Percentiles rank a stretch among this genome's conserved stretches.
Conservation (phyloP, 208 protist genomes). For the Angomonas ambiguus region DNA sequence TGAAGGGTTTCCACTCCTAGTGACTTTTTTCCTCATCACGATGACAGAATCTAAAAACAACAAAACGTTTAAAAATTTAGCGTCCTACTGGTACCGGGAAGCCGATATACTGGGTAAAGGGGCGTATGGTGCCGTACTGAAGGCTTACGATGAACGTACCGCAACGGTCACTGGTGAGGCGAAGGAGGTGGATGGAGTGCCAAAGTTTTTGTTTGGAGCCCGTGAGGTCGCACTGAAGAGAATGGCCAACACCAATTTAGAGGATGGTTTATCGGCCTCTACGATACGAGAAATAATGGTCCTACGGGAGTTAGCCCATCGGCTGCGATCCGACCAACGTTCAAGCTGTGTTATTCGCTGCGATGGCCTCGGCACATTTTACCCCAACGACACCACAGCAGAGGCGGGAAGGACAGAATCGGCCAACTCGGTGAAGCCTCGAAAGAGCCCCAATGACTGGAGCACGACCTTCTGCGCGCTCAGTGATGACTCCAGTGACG, state of each 20-base stretch:
- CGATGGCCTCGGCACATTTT: slow-evolving; percentile 13
- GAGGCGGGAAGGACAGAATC: slow-evolving; percentile 1
- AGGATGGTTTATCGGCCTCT: slow-evolving; percentile 84
- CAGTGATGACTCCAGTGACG: slow-evolving; percentile 2
- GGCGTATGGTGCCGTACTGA: slow-evolving; percentile 96
- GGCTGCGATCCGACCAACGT: slow-evolving; percentile 14
- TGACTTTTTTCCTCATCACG: too few species aligned
- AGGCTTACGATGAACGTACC: slow-evolving; percentile 35
- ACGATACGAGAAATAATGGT: slow-evolving; percentile 88
- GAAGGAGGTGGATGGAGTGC: not conserved
- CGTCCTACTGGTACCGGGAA: slow-evolving; percentile 47
- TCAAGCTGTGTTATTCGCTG: slow-evolving; percentile 4
- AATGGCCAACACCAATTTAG: slow-evolving; percentile 57
- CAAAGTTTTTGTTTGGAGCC: slow-evolving; percentile 39
- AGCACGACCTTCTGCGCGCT: slow-evolving; percentile 4
- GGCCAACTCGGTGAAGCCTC: not conserved
- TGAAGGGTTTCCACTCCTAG: too few species aligned
- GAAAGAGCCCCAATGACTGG: slow-evolving; percentile 7
- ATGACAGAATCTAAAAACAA: not conserved
- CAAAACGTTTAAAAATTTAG: slow-evolving; percentile 16
- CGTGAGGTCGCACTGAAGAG: slow-evolving; percentile 74
- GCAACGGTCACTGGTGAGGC: not conserved
- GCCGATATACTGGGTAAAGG: slow-evolving; percentile 94
- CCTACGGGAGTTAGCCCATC: slow-evolving; percentile 82
- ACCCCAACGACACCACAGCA: slow-evolving; percentile 9